Evolutionary conservation across 2,329 filamentous ascomycete species (phyloP), one percentile per base, ranked within the genome.

Genomic region (Blastomyces percursus): DNA sequence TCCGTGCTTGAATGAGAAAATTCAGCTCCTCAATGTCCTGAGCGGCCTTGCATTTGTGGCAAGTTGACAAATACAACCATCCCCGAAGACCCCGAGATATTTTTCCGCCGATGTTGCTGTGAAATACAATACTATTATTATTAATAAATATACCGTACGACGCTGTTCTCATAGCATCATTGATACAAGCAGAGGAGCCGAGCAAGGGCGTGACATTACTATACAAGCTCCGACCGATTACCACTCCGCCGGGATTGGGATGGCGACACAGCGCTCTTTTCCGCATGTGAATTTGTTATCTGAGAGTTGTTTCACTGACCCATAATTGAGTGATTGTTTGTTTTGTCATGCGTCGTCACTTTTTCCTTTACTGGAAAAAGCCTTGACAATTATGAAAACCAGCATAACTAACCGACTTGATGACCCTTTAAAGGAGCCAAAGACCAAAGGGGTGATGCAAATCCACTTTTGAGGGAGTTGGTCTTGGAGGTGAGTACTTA

Each of bases 151-250:
- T 57, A 57, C 35, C 5, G 32, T 56, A 56, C n/a, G 16, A 40
- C 21, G n/a, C 32, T 24, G 54, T 56, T n/a, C 32, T 38, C 54
- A 38, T 21, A 8, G 30, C 30, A 40, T 56, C 27, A 38, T 21
- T 14, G 35, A 24, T 57, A 24, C 38, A 4, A n/a, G n/a, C n/a
- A 42, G 16, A 24, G n/a, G 27, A 24, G 55, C 55, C 14, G 44
- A 60, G 57, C 16, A 46, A 48, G 11, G 40, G 57, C 11, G 40
- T 51, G 57, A 27, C 44, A 60, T 48, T 58, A 58, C 32, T 60
- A n/a, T 60, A 46, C 40, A 60, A 60, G 57, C 57, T 60, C 46
- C 42, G 27, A 40, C 57, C 57, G 30, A 51, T 40, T 21, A 60
- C 57, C 57, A 60, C 24, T 48, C 57, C 42, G 24, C 46, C 42